These are phyloP conservation scores for Hydnum rufescens DNA, from an alignment of 768 basidiomycete species.

Conservation along the genomic window DNA sequence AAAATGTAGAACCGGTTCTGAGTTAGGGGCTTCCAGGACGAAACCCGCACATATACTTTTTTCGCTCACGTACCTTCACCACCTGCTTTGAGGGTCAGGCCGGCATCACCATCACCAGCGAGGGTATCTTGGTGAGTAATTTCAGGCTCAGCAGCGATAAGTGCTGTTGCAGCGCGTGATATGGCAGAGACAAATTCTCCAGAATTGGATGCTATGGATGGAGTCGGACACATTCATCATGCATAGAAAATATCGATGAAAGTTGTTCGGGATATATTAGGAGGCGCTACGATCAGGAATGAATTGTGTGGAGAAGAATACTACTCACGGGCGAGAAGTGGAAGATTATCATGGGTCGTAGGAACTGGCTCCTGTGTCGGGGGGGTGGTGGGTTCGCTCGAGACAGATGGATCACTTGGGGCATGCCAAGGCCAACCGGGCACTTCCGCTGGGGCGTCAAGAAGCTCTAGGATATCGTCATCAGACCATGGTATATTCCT, in stretches of 20 bases:
- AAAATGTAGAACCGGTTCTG: background rate
- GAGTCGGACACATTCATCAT: conserved; percentile 17
- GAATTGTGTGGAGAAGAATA: background rate
- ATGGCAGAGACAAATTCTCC: conserved; percentile 35
- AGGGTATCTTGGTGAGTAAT: conserved; percentile 84
- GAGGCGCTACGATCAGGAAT: background rate
- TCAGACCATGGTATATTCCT: too few relatives aligned
- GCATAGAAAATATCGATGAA: background rate
- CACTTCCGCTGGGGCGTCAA: conserved; percentile 45
- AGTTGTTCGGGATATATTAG: too few relatives aligned
- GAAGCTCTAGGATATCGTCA: conserved; percentile 36
- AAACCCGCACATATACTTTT: too few relatives aligned
- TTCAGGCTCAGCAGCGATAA: conserved; percentile 66
- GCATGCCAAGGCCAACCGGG: conserved; percentile 81
- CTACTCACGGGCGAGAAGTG: background rate
- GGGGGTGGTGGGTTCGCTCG: background rate
- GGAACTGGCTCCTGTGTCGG: background rate
- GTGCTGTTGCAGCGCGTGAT: conserved; percentile 36
- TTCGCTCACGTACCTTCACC: conserved; percentile 36
- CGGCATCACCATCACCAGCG: conserved; percentile 77
- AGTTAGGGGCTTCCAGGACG: conserved; percentile 9
- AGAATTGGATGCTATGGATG: too few relatives aligned
- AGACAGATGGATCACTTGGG: conserved; percentile 16
- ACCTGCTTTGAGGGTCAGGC: conserved; percentile 51
- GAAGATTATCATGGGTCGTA: background rate